phyloP scores from a whole-genome alignment of 176 grass and related monocot genomes.

The Oryza glumipatula region DNA sequence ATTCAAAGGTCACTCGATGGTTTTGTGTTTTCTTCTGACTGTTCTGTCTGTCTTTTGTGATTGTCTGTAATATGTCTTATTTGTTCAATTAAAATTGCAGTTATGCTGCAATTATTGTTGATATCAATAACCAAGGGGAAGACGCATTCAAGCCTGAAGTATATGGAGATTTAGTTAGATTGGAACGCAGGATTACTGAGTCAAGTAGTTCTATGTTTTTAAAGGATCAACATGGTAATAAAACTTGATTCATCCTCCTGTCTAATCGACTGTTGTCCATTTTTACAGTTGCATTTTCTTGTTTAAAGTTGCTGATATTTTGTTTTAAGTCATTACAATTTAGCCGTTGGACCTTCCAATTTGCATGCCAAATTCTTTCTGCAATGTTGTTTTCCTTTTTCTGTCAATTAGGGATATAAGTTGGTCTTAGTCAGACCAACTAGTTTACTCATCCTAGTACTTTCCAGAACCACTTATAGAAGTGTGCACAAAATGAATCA shows the following conservation, averaged over 20 bases:
- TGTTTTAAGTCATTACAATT: slow-evolving; percentile 12
- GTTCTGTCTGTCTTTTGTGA: slow-evolving; percentile 16
- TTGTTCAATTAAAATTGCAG: slow-evolving; percentile 51
- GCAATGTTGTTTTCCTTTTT: not conserved
- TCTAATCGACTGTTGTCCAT: not conserved
- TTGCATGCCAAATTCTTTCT: slow-evolving; percentile 8
- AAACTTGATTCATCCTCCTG: slow-evolving; percentile 30
- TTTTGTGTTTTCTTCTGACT: slow-evolving; percentile 24
- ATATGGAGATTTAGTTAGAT: slow-evolving; percentile 66
- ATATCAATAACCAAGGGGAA: slow-evolving; percentile 87
- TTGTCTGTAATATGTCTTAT: slow-evolving; percentile 26
- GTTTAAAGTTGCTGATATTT: not conserved
- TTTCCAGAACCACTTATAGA: not conserved
- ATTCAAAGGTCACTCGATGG: not conserved
- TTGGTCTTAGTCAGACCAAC: not conserved
- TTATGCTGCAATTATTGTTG: slow-evolving; percentile 69
- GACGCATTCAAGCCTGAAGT: slow-evolving; percentile 87
- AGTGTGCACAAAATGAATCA: not conserved
- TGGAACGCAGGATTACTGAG: slow-evolving; percentile 88
- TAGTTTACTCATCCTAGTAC: not conserved
- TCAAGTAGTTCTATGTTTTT: slow-evolving; percentile 63
- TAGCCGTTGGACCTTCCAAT: not conserved
- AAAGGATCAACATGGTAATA: slow-evolving; percentile 80
- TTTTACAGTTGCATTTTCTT: not conserved
- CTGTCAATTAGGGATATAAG: not conserved